A percentile compares a stretch with the other conserved stretches of the same genome.
These are phyloP conservation scores for Adansonia gregorii DNA, from an alignment of 441 rosid species.

Conservation along the genomic window DNA sequence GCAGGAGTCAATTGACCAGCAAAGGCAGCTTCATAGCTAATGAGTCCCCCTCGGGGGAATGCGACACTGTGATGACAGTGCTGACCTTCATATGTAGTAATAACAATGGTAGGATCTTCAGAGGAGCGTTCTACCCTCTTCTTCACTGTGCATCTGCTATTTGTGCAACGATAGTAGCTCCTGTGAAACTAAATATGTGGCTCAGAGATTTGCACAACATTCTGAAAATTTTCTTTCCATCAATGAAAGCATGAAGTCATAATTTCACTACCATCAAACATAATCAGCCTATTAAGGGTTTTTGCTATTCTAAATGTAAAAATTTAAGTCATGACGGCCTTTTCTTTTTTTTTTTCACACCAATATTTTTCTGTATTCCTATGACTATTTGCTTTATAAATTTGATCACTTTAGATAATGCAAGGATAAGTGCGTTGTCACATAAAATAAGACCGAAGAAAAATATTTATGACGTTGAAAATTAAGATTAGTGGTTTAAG, in stretches of 20 bases:
- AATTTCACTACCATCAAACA: neutral
- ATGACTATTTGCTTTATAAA: too few species aligned
- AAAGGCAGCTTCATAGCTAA: conserved; percentile 58
- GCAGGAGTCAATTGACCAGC: conserved; percentile 48
- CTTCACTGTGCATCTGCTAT: conserved; percentile 85
- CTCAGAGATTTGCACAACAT: neutral
- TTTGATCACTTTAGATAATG: neutral
- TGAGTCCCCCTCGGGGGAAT: conserved; percentile 76
- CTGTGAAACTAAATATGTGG: conserved; percentile 37
- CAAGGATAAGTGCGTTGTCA: neutral
- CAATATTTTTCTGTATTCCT: too few species aligned
- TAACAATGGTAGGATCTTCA: conserved; percentile 73
- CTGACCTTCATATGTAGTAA: conserved; percentile 96
- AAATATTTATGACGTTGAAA: neutral
- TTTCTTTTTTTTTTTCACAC: too few species aligned
- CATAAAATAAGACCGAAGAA: conserved; percentile 4
- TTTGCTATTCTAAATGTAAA: too few species aligned
- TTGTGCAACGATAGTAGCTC: conserved; percentile 97
- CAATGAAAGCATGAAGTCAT: conserved; percentile 1
- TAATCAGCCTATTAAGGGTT: neutral
- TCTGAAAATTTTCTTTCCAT: conserved; percentile 1
- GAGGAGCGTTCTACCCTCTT: conserved; percentile 93
- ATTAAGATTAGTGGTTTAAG: neutral
- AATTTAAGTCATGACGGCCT: too few species aligned
- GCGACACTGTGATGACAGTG: conserved; percentile 86